Conservation (phyloP, 2,329 filamentous ascomycete species). For the Hypomyces perniciosus region DNA sequence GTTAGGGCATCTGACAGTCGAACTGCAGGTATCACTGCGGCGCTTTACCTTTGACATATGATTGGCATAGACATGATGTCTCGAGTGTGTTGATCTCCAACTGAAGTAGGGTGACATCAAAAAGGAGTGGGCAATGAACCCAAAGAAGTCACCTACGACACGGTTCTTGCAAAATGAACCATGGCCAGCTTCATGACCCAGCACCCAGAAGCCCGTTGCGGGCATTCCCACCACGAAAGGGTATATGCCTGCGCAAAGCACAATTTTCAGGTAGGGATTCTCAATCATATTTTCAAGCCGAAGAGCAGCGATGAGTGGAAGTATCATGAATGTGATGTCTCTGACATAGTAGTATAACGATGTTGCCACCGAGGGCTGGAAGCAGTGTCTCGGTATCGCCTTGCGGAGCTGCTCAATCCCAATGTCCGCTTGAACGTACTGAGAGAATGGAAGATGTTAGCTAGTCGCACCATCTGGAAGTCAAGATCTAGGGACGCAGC, state of each 20-base stretch:
- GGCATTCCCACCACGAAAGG: conserved; percentile 59
- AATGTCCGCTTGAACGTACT: too few relatives aligned
- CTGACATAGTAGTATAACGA: conserved; percentile 44
- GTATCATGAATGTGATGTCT: conserved; percentile 34
- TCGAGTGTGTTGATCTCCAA: conserved; percentile 65
- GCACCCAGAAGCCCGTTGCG: conserved; percentile 64
- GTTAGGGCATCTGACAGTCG: conserved; percentile 26
- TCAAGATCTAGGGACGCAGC: too few relatives aligned
- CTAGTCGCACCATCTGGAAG: too few relatives aligned
- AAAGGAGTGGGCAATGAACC: conserved; percentile 59
- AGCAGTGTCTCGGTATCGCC: conserved; percentile 57
- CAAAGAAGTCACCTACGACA: conserved; percentile 53
- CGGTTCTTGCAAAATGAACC: conserved; percentile 57
- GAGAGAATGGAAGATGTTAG: too few relatives aligned
- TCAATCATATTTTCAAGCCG: conserved; percentile 46
- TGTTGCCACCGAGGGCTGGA: conserved; percentile 33
- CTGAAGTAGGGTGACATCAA: conserved; percentile 66
- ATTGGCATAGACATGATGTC: conserved; percentile 63
- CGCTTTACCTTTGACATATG: conserved; percentile 50
- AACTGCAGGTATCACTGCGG: conserved; percentile 26
- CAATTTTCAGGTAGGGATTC: conserved; percentile 47
- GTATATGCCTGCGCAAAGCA: conserved; percentile 33
- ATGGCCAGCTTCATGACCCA: conserved; percentile 67
- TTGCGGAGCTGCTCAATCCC: too few relatives aligned
- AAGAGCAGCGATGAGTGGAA: conserved; percentile 38